Evolutionary conservation across 2,329 filamentous ascomycete species (phyloP).

Genomic region (Diaporthe sp.): DNA sequence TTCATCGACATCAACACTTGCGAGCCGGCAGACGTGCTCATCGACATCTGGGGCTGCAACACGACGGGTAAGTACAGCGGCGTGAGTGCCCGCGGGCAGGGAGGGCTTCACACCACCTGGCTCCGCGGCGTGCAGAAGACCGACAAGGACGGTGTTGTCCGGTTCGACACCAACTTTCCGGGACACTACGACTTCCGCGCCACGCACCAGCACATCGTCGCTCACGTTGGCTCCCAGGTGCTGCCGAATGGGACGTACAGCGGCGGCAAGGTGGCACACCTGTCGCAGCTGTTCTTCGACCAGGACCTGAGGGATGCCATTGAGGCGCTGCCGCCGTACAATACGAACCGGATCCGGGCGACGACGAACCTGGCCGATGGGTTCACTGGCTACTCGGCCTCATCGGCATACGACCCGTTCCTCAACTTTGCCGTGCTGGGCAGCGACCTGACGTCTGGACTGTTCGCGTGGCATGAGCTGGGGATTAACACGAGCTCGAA

Average conservation of each 20-base stretch:
- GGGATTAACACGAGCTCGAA: constrained; percentile 28
- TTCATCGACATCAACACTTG: constrained; percentile 63
- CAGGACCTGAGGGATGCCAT: constrained; percentile 54
- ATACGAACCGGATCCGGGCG: constrained; percentile 50
- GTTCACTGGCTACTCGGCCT: constrained; percentile 50
- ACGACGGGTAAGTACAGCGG: constrained; percentile 60
- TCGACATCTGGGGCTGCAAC: constrained; percentile 64
- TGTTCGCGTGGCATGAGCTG: constrained; percentile 29
- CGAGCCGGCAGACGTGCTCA: constrained; percentile 54
- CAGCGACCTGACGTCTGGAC: background rate
- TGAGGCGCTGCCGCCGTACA: constrained; percentile 55
- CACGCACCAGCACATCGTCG: constrained; percentile 60
- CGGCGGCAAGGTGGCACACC: constrained; percentile 47
- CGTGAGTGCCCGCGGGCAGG: constrained; percentile 46
- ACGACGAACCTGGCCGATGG: constrained; percentile 49
- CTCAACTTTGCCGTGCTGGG: constrained; percentile 57
- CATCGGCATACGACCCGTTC: constrained; percentile 60
- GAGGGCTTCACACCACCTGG: constrained; percentile 55
- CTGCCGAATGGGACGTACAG: constrained; percentile 55
- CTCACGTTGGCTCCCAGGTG: constrained; percentile 52
- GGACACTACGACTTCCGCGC: constrained; percentile 58
- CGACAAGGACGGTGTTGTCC: constrained; percentile 61
- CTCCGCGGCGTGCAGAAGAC: constrained; percentile 63
- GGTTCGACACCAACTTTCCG: constrained; percentile 63
- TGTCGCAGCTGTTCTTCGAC: constrained; percentile 59